Evolutionary conservation across 169 alveolate species (phyloP).

Genomic region (Perkinsus olseni): DNA sequence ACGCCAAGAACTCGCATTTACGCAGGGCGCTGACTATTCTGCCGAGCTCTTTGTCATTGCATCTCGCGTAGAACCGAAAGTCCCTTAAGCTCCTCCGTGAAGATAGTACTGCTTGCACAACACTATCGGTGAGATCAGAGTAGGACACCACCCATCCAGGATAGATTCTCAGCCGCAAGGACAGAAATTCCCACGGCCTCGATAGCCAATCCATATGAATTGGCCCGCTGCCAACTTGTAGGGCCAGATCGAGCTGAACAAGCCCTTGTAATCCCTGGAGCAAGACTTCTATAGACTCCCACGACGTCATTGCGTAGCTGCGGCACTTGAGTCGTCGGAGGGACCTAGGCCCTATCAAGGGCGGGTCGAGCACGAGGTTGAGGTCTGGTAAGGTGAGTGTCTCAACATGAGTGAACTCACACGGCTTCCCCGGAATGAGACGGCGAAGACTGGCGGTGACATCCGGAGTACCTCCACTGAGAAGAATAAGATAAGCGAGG

Average conservation of each 20-base stretch:
- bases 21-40: neutral
- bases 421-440: neutral
- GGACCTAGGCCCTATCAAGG: neutral
- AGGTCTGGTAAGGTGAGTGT: neutral
- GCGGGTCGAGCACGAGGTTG: neutral
- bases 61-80: neutral
- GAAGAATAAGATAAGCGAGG: neutral
- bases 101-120: neutral
- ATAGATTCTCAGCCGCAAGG: neutral
- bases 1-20: neutral
- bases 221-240: neutral
- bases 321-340: neutral
- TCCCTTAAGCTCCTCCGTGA: neutral
- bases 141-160: neutral
- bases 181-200: neutral
- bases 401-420: neutral
- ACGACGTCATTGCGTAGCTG: neutral
- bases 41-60: neutral
- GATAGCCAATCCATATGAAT: neutral
- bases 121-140: neutral
- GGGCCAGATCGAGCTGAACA: neutral
- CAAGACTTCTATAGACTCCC: neutral
- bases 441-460: neutral
- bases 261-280: neutral
- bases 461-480: neutral